Evolutionary conservation across 352 stramenopile genomes (phyloP).

Genomic region (Globisporangium paddicum): DNA sequence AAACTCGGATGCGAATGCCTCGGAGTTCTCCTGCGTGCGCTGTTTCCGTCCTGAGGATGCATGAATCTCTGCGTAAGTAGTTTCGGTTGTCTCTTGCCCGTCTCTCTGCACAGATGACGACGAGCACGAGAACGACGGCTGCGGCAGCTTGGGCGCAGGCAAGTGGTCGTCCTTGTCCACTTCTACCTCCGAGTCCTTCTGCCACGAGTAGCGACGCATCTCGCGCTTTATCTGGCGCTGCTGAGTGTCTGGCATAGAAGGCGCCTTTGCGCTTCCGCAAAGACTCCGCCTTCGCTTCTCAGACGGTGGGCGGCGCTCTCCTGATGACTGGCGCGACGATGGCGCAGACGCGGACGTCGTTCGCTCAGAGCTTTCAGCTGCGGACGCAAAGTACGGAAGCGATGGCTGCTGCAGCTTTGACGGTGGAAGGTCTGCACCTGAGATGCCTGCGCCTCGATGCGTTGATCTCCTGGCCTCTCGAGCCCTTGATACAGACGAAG

Average conservation of each 20-base stretch:
- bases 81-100: background rate
- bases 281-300: background rate
- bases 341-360: background rate
- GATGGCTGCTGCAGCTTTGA: conserved; percentile 17
- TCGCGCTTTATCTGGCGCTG: conserved; percentile 7
- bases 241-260: conserved; percentile 3
- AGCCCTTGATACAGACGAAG: background rate
- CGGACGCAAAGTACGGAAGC: conserved; percentile 14
- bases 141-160: background rate
- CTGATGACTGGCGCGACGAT: background rate
- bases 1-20: background rate
- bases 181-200: background rate
- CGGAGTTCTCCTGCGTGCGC: background rate
- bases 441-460: background rate
- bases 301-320: background rate
- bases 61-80: background rate
- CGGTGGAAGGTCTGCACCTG: background rate
- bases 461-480: background rate
- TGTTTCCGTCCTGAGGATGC: background rate
- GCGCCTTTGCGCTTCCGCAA: background rate
- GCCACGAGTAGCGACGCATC: conserved; percentile 7
- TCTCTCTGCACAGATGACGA: background rate
- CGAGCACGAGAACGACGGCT: background rate
- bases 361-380: conserved; percentile 8
- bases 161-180: background rate